Base-by-base conservation (phyloP, 768 basidiomycete species). In the Boletus rufocinnamomeus region DNA sequence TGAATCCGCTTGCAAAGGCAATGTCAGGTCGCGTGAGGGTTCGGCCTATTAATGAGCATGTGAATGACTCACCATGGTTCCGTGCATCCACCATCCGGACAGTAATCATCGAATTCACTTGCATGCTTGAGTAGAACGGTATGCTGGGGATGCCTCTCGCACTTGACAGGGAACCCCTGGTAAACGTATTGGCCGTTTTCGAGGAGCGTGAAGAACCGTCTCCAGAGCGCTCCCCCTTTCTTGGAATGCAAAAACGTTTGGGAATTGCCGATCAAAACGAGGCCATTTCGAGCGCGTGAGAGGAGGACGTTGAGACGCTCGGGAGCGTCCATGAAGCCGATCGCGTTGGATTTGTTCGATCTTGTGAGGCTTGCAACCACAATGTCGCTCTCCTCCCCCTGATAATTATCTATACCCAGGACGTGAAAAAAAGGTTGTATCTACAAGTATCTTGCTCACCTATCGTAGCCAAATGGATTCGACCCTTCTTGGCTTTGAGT, bases 321-420 rank as follows among this genome's bases (percentile, higher is more conserved):
- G 0, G 85, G 82, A 3, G 87, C 77, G 49, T 71, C 79, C 86
- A 89, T 87, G 72, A 89, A 89, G 0, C 88, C 88, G 38, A 89
- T 89, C 58, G 83, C 77, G 50, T 79, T 67, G 1, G 72, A 63
- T 0, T 72, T 10, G 59, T 89, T 88, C 65, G 86, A 87, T 43
- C 88, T 68, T 0, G 84, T 86, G 16, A 89, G 69, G 6, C 80
- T 83, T 6, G 77, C 76, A 30, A 89, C 72, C 21, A 89, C 85
- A 50, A 89, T 84, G 27, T 88, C 79, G 54, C 84, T 83, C 66
- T 89, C 87, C 63, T 89, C 88, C 11, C 88, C 87, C 62, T 89
- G 87, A 60, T 88, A 89, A 63, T 89, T 89, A 60, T 89, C 88
- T 88, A 55, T 13, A 21, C 8, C 8, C 17, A 6, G 2, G 2